Base-by-base conservation (phyloP, 164 flowering plant species). In the Aristolochia californica region DNA sequence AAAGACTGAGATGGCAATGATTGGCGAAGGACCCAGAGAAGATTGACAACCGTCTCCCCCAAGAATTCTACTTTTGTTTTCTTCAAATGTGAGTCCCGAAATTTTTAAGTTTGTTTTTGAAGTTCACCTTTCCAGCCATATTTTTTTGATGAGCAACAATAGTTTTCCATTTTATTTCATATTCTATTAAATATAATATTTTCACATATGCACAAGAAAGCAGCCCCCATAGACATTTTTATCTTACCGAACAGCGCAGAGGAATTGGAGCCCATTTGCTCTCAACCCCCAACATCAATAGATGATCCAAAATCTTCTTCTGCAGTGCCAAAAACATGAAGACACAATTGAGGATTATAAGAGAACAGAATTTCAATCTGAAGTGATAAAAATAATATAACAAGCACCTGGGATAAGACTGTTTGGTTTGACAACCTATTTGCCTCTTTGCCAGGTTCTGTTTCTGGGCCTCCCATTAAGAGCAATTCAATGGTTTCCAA, bases 181-280 rank as follows among this genome's bases (percentile, higher is more conserved):
- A 34, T 34, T 34, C 40, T 34, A 12, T 34, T 34, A 34, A 34
- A 9, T 34, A 34, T 3, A 34, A 34, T 7, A 34, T 34, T 5
- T 34, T 5, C 7, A 7, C 40, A 34, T 12, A 8, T 3, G 10
- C 10, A 34, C 7, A 34, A 34, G 40, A 34, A 34, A 34, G 13
- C 16, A 21, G 40, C 25, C 25, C 12, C 18, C 10, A 48, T 55
- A 28, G 13, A 61, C n/a, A 16, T 13, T 18, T 18, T 58, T 11
- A 56, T 51, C 84, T 78, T 80, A 94, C 99, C 75, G 73, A 66
- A 70, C 95, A 85, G 23, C 95, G 97, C 16, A 94, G 82, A 62
- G 96, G 62, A 70, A 85, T 81, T 30, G 99, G 88, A 65, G 88
- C 95, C 99, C 99, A 93, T 60, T 80, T 93, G 73, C 96, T 87